Base-by-base conservation (phyloP, 768 basidiomycete genomes). In the Rhodotorula taiwanensis region DNA sequence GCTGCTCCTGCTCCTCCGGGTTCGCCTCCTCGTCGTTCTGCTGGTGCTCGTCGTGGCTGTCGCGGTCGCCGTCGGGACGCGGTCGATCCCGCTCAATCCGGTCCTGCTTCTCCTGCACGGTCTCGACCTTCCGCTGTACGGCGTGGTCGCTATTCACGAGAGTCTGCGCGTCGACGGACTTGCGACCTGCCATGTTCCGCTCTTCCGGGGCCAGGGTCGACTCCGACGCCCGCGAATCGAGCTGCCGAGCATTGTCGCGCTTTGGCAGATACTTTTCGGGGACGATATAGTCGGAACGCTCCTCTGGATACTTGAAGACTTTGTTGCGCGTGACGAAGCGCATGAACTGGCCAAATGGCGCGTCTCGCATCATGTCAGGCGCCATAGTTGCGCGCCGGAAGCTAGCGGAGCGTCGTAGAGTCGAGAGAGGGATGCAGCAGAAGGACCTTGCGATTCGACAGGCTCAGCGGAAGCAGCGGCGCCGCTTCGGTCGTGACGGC, bases 291-390 rank as follows among this genome's bases (percentile, higher is more conserved):
- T 36, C 62, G 16, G 39, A 43, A 11, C 36, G 52, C 27, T 69
- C 52, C n/a, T 69, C 67, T 0, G 72, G 71, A 54, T 68, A 72
- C 13, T 59, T 60, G 44, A 73, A 60, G 50, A 70, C 25, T 4
- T 51, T 49, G 23, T 66, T 64, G 8, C 59, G 55, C 20, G 69
- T 62, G 34, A 50, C 23, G 13, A 18, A 52, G 71, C 68, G 65
- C 55, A 72, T 15, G 44, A 60, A 21, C 53, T 70, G 66, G 1
- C 72, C 72, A 25, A 64, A 23, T 15, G 55, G 60, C 13, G 67
- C 59, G 28, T 70, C 72, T 36, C 72, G 66, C 25, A 73, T n/a
- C 27, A 70, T 18, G 31, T 62, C 56, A 31, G 52, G 23, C 49
- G 54, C 55, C 45, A 44, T 55, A n/a, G n/a, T n/a, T n/a, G n/a